These are phyloP conservation scores for Stenogyne calaminthoides DNA, from an alignment of 305 asterid genomes.

Conservation along the genomic window DNA sequence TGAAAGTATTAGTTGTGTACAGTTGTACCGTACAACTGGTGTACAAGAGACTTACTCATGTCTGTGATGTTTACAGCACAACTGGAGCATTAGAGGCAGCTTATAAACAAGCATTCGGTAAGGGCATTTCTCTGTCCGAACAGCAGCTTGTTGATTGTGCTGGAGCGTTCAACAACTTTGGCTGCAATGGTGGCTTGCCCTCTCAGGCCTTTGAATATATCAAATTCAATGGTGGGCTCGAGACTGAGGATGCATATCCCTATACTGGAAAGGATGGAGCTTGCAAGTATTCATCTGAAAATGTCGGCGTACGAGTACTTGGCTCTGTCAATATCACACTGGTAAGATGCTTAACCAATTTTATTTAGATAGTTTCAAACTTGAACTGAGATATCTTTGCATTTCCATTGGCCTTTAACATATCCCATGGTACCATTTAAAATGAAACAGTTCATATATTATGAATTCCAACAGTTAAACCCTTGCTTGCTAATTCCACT, in stretches of 20 bases:
- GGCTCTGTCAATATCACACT: constrained; percentile 86
- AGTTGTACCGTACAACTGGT: too few species aligned
- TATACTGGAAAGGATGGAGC: constrained; percentile 66
- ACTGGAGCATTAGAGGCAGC: constrained; percentile 99
- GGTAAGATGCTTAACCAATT: constrained; percentile 49
- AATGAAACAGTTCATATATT: background rate
- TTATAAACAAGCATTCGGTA: constrained; percentile 77
- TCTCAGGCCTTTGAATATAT: constrained; percentile 98
- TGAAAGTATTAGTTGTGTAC: too few species aligned
- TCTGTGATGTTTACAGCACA: constrained; percentile 55
- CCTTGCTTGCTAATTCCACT: background rate
- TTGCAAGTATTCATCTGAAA: constrained; percentile 74
- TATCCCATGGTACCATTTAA: background rate
- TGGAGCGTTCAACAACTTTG: constrained; percentile 86
- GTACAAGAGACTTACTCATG: background rate
- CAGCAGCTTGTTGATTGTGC: constrained; percentile 99
- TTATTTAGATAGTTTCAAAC: background rate
- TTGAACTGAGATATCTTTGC: background rate
- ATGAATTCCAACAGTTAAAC: background rate
- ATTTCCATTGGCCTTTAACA: background rate
- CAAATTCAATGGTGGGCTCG: constrained; percentile 88
- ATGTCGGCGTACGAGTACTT: constrained; percentile 61
- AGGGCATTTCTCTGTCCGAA: constrained; percentile 80
- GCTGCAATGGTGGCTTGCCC: constrained; percentile 94
- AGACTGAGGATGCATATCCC: constrained; percentile 87